Percentiles rank a stretch among this genome's conserved stretches.
These are phyloP conservation scores for Dendrobium officinale DNA, from an alignment of 106 monocot genomes.

Conservation along the genomic window DNA sequence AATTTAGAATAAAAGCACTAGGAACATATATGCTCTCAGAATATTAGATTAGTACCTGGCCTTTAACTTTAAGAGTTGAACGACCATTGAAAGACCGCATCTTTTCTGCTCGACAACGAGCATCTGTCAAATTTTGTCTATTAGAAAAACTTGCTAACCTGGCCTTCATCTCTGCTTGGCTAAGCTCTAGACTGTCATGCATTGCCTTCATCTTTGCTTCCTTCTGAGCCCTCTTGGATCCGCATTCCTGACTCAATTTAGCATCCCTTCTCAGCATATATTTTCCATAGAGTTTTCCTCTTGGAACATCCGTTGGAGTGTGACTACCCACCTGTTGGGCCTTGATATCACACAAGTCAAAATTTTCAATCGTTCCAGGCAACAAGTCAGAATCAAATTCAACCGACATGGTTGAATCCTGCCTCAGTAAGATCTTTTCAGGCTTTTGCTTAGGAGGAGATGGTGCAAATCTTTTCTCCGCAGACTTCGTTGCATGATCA, in stretches of 20 bases:
- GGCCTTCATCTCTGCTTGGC: conserved; percentile 60
- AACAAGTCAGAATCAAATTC: conserved; percentile 44
- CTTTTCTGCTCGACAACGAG: conserved; percentile 26
- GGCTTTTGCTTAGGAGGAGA: conserved; percentile 11
- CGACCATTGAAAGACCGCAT: conserved; percentile 27
- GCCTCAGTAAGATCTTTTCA: conserved; percentile 12
- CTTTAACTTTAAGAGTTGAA: conserved; percentile 24
- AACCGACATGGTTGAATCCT: conserved; percentile 15
- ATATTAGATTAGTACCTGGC: conserved; percentile 28
- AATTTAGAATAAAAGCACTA: neutral
- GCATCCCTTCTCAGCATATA: conserved; percentile 80
- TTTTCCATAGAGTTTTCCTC: conserved; percentile 66
- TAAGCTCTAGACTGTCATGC: conserved; percentile 70
- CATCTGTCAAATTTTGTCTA: conserved; percentile 16
- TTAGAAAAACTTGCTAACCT: conserved; percentile 33
- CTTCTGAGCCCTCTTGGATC: conserved; percentile 51
- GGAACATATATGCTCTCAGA: neutral
- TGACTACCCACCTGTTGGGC: conserved; percentile 20
- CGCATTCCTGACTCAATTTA: conserved; percentile 66
- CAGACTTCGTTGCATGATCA: conserved; percentile 15
- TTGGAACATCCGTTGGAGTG: conserved; percentile 35
- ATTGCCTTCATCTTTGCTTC: conserved; percentile 77
- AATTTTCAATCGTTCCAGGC: conserved; percentile 32
- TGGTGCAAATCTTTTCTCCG: conserved; percentile 16
- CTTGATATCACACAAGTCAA: conserved; percentile 12